These are phyloP conservation scores for Cucurbita moschata DNA, from an alignment of 306 rosid genomes.

Conservation along the genomic window DNA sequence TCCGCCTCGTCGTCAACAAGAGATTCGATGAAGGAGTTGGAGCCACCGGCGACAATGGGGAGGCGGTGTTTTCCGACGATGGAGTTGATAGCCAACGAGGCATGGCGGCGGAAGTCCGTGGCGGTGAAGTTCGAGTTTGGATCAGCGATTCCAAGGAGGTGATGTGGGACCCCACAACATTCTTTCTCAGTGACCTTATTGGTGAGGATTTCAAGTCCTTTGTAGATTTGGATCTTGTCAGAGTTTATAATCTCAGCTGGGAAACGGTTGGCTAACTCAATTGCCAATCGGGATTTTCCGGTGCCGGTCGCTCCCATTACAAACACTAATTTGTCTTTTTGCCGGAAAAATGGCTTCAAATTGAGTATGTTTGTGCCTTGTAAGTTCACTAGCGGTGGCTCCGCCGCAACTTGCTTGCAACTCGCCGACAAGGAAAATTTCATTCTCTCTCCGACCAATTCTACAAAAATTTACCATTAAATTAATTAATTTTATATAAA, in stretches of 20 bases:
- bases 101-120: constrained; percentile 18
- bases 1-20: constrained; percentile 12
- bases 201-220: constrained; percentile 48
- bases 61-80: constrained; percentile 12
- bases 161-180: constrained; percentile 58
- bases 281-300: constrained; percentile 59
- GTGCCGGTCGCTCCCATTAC: constrained; percentile 74
- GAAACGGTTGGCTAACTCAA: constrained; percentile 43
- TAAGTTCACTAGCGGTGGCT: constrained; percentile 23
- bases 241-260: constrained; percentile 51
- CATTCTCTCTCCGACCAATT: neutral
- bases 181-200: constrained; percentile 54
- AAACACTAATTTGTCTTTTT: constrained; percentile 43
- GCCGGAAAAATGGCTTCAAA: constrained; percentile 22
- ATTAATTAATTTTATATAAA: too few relatives aligned
- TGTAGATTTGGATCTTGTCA: constrained; percentile 65
- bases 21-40: constrained; percentile 26
- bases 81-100: constrained; percentile 15
- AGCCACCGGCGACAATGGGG: constrained; percentile 35
- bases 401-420: constrained; percentile 29
- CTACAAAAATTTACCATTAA: neutral
- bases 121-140: constrained; percentile 23
- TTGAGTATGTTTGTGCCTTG: constrained; percentile 14
- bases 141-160: constrained; percentile 29
- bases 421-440: constrained; percentile 8